Evolutionary conservation across 1,284 basidiomycete genomes (phyloP), one percentile per base, ranked within the genome.

Genomic region (Ceratobasidium sp.): DNA sequence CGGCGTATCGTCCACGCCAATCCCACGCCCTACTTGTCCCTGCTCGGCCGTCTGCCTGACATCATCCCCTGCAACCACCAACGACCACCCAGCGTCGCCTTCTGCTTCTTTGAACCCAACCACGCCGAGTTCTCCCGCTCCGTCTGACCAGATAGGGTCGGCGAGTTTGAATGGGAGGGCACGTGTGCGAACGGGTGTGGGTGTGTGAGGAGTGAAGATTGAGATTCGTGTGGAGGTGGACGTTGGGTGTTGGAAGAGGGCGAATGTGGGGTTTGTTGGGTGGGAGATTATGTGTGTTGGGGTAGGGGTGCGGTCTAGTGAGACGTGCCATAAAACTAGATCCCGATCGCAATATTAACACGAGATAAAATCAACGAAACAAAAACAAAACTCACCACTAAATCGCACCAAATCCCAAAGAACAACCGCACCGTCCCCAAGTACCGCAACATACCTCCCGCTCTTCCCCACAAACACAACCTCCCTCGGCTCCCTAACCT

Each of bases 381-480:
- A 33, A 50, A 73, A 20, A 62, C 20, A 17, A 44, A 77, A 84
- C 89, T 82, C 83, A 94, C 94, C 90, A 82, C 88, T 88, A 79
- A 91, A 92, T 42, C 87, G 86, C 68, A 97, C 84, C 50, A 97
- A 83, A 84, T 98, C 94, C 96, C 96, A 98, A 59, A 95, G 84
- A 38, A 91, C 86, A 4, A 96, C 81, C 50, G 91, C 90, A 56
- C 86, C 83, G 2, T 83, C 82, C 17, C 89, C 89, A 0, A 86
- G 86, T 42, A 90, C 86, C 15, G 89, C 90, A 40, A 95, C 84
- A 83, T 91, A 91, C 57, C 91, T 90, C 44, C 92, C 91, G 68
- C 86, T 86, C 48, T 82, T 83, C 0, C 93, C 93, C n/a, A 94
- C 85, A 81, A 95, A 96, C 9, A 79, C 78, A 26, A 82, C 57